Percentiles rank a stretch among this genome's conserved stretches.
Evolutionary conservation across 2,329 filamentous ascomycete genomes (phyloP).

Genomic region (Penicillium sp.): DNA sequence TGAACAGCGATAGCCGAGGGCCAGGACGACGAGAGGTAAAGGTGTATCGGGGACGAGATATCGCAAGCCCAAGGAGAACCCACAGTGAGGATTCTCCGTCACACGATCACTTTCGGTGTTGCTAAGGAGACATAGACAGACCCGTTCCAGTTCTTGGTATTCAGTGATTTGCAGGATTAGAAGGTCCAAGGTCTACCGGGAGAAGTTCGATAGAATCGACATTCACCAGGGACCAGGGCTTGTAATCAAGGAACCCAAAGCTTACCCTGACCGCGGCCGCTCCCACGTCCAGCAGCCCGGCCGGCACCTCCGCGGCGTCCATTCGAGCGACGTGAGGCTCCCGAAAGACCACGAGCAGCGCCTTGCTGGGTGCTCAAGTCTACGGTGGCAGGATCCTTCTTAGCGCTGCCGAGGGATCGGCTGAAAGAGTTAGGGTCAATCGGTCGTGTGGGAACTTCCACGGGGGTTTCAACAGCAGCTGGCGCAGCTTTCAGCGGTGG

Average conservation of each 20-base stretch:
- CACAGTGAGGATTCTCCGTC: slow-evolving; percentile 9
- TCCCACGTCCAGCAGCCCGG: slow-evolving; percentile 32
- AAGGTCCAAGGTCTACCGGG: slow-evolving; percentile 8
- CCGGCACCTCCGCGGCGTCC: slow-evolving; percentile 31
- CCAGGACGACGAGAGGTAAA: slow-evolving; percentile 2
- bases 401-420: slow-evolving; percentile 30
- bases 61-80: slow-evolving; percentile 5
- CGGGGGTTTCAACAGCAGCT: slow-evolving; percentile 23
- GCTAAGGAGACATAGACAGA: slow-evolving; percentile 17
- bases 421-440: slow-evolving; percentile 47
- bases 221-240: slow-evolving; percentile 16
- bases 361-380: slow-evolving; percentile 31
- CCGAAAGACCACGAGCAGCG: slow-evolving; percentile 30
- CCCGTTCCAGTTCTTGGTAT: slow-evolving; percentile 13
- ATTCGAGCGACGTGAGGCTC: slow-evolving; percentile 29
- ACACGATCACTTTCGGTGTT: slow-evolving; percentile 8
- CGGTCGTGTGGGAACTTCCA: slow-evolving; percentile 42
- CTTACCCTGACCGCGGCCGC: slow-evolving; percentile 37
- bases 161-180: slow-evolving; percentile 14
- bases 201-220: slow-evolving; percentile 12
- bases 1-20: slow-evolving; percentile 11
- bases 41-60: slow-evolving; percentile 7
- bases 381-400: slow-evolving; percentile 24
- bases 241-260: slow-evolving; percentile 41
- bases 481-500: slow-evolving; percentile 21